Evolutionary conservation across 2,329 filamentous ascomycete species (phyloP).

Genomic region (Colletotrichum incanum): DNA sequence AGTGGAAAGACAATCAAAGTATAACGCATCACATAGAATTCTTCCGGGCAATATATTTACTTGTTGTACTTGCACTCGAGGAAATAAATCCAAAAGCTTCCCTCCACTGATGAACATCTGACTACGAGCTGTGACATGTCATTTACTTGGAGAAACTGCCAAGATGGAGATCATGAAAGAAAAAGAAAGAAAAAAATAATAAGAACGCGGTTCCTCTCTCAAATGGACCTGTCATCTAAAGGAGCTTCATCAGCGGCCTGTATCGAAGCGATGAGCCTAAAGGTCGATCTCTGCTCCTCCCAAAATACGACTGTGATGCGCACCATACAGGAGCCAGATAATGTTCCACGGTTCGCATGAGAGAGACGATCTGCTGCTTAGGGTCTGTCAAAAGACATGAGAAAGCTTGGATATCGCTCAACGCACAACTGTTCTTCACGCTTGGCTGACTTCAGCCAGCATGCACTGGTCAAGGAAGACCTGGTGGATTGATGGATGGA

Average conservation of each 20-base stretch:
- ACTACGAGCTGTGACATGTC: too few relatives aligned
- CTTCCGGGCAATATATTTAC: neutral
- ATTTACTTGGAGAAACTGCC: neutral
- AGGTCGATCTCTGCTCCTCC: neutral
- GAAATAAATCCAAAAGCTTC: neutral
- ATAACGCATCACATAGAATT: neutral
- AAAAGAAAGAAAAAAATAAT: neutral
- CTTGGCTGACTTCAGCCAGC: neutral
- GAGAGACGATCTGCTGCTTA: neutral
- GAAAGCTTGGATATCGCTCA: neutral
- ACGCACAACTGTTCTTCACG: neutral
- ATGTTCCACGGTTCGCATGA: too few relatives aligned
- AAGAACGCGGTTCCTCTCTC: too few relatives aligned
- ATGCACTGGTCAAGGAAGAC: neutral
- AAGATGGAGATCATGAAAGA: neutral
- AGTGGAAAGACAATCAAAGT: neutral
- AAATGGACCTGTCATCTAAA: neutral
- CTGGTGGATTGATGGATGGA: neutral
- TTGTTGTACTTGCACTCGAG: too few relatives aligned
- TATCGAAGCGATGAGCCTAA: neutral
- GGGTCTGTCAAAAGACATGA: neutral
- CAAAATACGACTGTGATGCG: neutral
- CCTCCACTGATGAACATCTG: too few relatives aligned
- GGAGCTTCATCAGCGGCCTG: neutral
- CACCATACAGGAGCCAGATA: neutral